Evolutionary conservation across 2,329 filamentous ascomycete species (phyloP).

Genomic region (Diplocarpon mali): DNA sequence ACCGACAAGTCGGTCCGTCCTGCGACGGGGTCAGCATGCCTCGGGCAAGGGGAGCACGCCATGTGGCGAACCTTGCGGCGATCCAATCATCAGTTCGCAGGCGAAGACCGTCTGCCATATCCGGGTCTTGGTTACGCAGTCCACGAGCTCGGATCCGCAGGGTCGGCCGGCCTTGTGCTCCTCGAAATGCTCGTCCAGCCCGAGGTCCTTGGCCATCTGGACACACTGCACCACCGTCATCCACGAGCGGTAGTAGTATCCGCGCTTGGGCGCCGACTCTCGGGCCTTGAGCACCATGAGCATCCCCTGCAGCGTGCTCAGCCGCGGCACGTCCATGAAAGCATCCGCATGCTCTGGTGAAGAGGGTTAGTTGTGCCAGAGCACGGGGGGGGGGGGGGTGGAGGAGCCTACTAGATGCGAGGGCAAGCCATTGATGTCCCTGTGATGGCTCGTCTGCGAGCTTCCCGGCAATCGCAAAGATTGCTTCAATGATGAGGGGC

Average conservation of each 20-base stretch:
- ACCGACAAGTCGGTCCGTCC: slow-evolving; percentile 72
- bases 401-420: slow-evolving; percentile 57
- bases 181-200: slow-evolving; percentile 76
- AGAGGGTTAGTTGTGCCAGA: slow-evolving; percentile 25
- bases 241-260: slow-evolving; percentile 96
- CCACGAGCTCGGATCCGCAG: slow-evolving; percentile 58
- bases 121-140: slow-evolving; percentile 75
- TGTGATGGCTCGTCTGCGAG: slow-evolving; percentile 74
- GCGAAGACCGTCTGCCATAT: slow-evolving; percentile 85
- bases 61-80: slow-evolving; percentile 61
- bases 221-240: slow-evolving; percentile 88
- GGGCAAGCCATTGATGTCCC: slow-evolving; percentile 84
- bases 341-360: slow-evolving; percentile 71
- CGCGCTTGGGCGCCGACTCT: slow-evolving; percentile 82
- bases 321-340: slow-evolving; percentile 81
- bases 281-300: slow-evolving; percentile 81
- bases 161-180: slow-evolving; percentile 61
- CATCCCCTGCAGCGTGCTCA: slow-evolving; percentile 87
- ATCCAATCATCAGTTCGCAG: slow-evolving; percentile 86
- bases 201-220: slow-evolving; percentile 85
- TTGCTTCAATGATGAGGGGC: slow-evolving; percentile 75
- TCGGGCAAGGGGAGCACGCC: not conserved
- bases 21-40: slow-evolving; percentile 28
- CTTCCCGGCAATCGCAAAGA: slow-evolving; percentile 81
- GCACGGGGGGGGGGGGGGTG: not conserved